Base-by-base conservation (phyloP, 1,139 yeast species). In the Ogataea hybrid region DNA sequence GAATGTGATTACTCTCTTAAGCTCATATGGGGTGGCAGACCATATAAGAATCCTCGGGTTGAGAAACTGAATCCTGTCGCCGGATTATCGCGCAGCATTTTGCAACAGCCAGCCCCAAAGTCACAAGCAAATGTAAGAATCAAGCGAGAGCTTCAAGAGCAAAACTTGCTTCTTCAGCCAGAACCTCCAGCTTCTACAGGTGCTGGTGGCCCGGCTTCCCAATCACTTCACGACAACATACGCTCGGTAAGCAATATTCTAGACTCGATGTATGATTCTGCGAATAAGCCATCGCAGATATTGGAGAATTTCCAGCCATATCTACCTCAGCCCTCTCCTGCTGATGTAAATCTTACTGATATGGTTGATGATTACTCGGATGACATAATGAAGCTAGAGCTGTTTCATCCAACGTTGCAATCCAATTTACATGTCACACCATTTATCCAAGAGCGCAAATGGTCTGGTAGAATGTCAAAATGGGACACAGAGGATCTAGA, bases 1-100 rank as follows among this genome's bases (percentile, higher is more conserved):
- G 49, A 58, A 1, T 85, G 95, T 62, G 90, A 84, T 54, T 85
- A 85, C 54, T 68, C 83, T 3, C 55, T 84, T 20, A 77, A 73
- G 49, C 65, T 85, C 31, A 76, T 80, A 0, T 85, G 95, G 95
- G 92, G 90, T 17, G 92, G 92, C 0, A 61, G 90, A 39, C 88
- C 87, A 0, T 79, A 69, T 49, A 75, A 70, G 48, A 68, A 70
- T 37, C 65, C 70, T 10, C 65, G 53, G 41, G 39, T 52, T 23
- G 64, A 58, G 39, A 62, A 55, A 38, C 34, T 58, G 31, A 57
- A 58, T 35, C 53, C 58, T 3, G 41, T 57, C 17, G 62, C 60
- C 12, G 35, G 41, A 7, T 15, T 58, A 21, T 49, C 57, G 2
- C 43, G 53, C 6, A 21, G 34, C 12, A 47, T 49, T 0, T 17